Evolutionary conservation across 495 filamentous ascomycete genomes (phyloP).

Genomic region (Acidomyces sp.): DNA sequence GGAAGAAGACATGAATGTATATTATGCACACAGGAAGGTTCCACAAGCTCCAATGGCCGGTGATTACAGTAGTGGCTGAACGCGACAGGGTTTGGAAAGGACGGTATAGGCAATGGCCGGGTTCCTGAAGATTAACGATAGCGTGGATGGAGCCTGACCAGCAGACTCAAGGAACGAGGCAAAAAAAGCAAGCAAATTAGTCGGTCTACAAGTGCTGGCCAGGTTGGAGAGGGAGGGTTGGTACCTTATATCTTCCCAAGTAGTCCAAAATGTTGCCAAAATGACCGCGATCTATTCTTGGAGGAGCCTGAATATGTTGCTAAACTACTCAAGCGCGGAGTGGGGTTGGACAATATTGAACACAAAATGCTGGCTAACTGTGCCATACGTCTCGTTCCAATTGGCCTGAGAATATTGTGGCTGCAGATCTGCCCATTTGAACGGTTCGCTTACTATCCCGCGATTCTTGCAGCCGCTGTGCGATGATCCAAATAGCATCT

Average conservation of each 20-base stretch:
- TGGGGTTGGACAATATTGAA: slow-evolving; percentile 4
- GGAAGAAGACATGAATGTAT: slow-evolving; percentile 20
- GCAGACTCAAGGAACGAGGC: slow-evolving; percentile 22
- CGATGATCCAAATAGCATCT: slow-evolving; percentile 2
- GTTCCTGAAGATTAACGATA: slow-evolving; percentile 31
- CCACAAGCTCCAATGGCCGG: slow-evolving; percentile 12
- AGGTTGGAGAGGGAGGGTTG: slow-evolving; percentile 6
- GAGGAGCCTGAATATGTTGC: slow-evolving; percentile 4
- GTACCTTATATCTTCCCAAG: slow-evolving; percentile 31
- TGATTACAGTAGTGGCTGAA: slow-evolving; percentile 8
- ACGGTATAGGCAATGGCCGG: slow-evolving; percentile 21
- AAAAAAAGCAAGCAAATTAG: slow-evolving; percentile 31
- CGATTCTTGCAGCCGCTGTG: slow-evolving; percentile 7
- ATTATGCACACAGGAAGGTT: slow-evolving; percentile 13
- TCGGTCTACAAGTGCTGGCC: slow-evolving; percentile 20
- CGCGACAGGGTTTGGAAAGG: slow-evolving; percentile 16
- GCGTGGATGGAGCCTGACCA: slow-evolving; percentile 26
- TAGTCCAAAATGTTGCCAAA: slow-evolving; percentile 25
- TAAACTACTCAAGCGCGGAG: background rate
- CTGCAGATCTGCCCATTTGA: slow-evolving; percentile 9
- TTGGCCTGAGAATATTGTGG: slow-evolving; percentile 8
- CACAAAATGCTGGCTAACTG: slow-evolving; percentile 11
- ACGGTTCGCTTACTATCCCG: background rate
- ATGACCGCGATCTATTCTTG: slow-evolving; percentile 25
- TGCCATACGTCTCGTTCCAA: background rate